Conservation (phyloP, 2,329 filamentous ascomycete species). For the Rutstroemia sp. region DNA sequence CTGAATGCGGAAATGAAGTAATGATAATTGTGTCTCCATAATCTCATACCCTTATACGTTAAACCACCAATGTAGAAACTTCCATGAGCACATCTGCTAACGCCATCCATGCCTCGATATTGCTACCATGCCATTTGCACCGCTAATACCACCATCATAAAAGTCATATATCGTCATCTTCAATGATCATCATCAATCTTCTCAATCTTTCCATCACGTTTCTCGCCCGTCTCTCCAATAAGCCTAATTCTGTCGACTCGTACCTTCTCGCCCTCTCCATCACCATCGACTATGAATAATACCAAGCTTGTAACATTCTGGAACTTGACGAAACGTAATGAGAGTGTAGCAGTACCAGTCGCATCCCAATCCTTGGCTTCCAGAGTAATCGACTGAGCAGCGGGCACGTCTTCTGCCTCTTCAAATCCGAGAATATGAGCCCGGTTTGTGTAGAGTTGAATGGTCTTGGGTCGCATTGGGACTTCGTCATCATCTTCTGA, state of each 20-base stretch:
- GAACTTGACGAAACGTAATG: conserved; percentile 91
- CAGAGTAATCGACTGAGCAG: conserved; percentile 74
- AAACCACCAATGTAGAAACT: background rate
- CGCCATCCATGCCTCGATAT: conserved; percentile 17
- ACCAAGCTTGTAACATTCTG: conserved; percentile 85
- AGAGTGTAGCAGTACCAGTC: conserved; percentile 64
- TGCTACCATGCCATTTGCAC: conserved; percentile 5
- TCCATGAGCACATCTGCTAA: conserved; percentile 12
- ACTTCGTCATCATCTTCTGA: conserved; percentile 59
- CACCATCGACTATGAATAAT: conserved; percentile 81
- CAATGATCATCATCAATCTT: conserved; percentile 77
- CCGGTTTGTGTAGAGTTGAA: conserved; percentile 83
- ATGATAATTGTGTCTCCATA: background rate
- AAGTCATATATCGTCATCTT: conserved; percentile 30
- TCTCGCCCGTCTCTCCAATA: conserved; percentile 85
- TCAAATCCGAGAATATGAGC: conserved; percentile 90
- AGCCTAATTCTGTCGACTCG: conserved; percentile 72
- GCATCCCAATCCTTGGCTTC: conserved; percentile 73
- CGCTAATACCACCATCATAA: conserved; percentile 4
- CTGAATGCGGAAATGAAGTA: background rate
- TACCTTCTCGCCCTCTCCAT: conserved; percentile 76
- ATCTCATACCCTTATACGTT: background rate
- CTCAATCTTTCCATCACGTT: conserved; percentile 87
- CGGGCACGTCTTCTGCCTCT: conserved; percentile 79
- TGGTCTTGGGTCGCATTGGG: conserved; percentile 71